Evolutionary conservation across 805 yeast genomes (phyloP), one percentile per base, ranked within the genome.

Genomic region (Pichia thaimueangensis): DNA sequence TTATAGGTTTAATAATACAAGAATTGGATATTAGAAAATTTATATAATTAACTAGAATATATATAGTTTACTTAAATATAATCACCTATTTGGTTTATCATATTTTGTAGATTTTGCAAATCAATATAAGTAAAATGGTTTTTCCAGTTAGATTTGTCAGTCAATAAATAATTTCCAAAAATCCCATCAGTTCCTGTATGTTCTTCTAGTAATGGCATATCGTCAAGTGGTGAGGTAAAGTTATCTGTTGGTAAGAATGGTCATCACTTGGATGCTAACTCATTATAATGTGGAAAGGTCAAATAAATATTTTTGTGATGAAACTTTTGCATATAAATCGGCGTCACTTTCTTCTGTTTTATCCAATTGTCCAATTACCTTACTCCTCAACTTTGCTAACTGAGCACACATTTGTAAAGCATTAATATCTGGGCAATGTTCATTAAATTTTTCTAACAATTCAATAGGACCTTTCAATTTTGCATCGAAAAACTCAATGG

Each of bases 341-440:
- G 10, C 11, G 23, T 32, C 27, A n/a, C 11, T 6, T 16, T 3
- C 6, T 16, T 15, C 7, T 13, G 5, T 5, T 5, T 19, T 15
- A 19, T 30, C 16, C 19, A 36, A 20, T 15, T 38, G 29, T 19
- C 17, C n/a, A 21, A 16, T 9, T 6, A 45, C 43, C 12, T 30
- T 29, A 2, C 15, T 16, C 12, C 23, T 22, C 6, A 46, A 21
- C 13, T 24, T 11, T 15, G n/a, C 24, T 3, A 47, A 30, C 10
- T 38, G 30, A 9, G 17, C 15, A 8, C 37, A 17, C 45, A 47
- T 47, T 5, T 37, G 17, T 6, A 43, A 35, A 8, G 25, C 30
- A 11, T 27, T 34, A 16, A 47, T 36, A 38, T 47, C 50, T 3
- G 50, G 50, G 49, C 50, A 47, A 11, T 47, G n/a, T 17, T 45